Conservation (phyloP, 2,329 filamentous ascomycete genomes). For the Paraconiothyrium sp. region DNA sequence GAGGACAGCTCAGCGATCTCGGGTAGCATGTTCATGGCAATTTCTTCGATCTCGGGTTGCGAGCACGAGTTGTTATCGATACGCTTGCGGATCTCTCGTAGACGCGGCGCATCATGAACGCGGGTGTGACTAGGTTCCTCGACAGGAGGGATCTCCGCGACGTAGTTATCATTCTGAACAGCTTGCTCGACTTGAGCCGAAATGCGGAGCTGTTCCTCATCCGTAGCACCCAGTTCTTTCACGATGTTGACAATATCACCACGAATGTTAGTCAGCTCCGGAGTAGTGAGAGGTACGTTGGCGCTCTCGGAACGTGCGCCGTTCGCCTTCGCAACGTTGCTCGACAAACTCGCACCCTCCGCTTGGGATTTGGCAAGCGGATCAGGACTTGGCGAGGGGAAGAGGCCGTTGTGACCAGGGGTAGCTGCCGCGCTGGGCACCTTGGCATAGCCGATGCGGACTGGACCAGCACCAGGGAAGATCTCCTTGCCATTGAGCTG, state of each 20-base stretch:
- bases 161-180: slow-evolving; percentile 75
- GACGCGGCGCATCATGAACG: slow-evolving; percentile 90
- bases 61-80: slow-evolving; percentile 95
- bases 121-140: slow-evolving; percentile 88
- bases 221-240: slow-evolving; percentile 83
- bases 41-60: slow-evolving; percentile 87
- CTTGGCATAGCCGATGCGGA: slow-evolving; percentile 97
- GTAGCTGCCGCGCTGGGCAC: slow-evolving; percentile 89
- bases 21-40: slow-evolving; percentile 91
- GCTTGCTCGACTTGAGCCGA: slow-evolving; percentile 77
- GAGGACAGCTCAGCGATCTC: slow-evolving; percentile 95
- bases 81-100: slow-evolving; percentile 94
- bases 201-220: slow-evolving; percentile 80
- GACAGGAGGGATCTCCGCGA: slow-evolving; percentile 87
- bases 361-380: slow-evolving; percentile 70
- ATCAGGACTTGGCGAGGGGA: slow-evolving; percentile 90
- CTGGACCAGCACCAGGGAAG: slow-evolving; percentile 93
- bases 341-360: slow-evolving; percentile 47
- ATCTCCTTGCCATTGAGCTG: slow-evolving; percentile 96
- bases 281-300: slow-evolving; percentile 70
- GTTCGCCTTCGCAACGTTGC: slow-evolving; percentile 42
- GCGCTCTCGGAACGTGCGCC: slow-evolving; percentile 56
- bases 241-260: slow-evolving; percentile 86
- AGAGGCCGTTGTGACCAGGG: slow-evolving; percentile 86
- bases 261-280: slow-evolving; percentile 80